Evolutionary conservation across 805 yeast species (phyloP).

Genomic region (Kluyveromyces lactis): DNA sequence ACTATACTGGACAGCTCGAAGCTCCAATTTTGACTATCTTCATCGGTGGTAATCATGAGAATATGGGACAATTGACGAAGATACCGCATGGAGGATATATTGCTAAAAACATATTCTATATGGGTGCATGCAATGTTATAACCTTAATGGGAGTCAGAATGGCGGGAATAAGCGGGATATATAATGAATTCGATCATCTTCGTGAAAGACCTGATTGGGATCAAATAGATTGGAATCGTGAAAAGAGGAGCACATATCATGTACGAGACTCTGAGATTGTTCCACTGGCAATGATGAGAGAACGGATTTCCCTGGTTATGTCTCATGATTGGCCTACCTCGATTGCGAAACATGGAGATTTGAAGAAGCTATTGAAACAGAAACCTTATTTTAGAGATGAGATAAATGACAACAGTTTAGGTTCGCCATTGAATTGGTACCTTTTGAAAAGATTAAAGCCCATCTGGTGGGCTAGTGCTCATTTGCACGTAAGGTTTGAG

Average conservation of each 20-base stretch:
- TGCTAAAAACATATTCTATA: conserved; percentile 75
- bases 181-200: conserved; percentile 41
- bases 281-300: conserved; percentile 39
- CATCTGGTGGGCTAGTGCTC: conserved; percentile 78
- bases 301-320: conserved; percentile 46
- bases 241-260: conserved; percentile 40
- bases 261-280: conserved; percentile 51
- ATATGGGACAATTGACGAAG: conserved; percentile 67
- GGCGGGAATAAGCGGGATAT: conserved; percentile 82
- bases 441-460: conserved; percentile 54
- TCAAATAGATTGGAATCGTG: conserved; percentile 26
- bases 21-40: conserved; percentile 79
- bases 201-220: conserved; percentile 35
- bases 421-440: conserved; percentile 59
- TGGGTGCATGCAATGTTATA: conserved; percentile 71
- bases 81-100: conserved; percentile 87
- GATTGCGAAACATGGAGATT: conserved; percentile 57
- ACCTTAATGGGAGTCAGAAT: conserved; percentile 72
- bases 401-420: conserved; percentile 50
- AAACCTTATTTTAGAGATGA: conserved; percentile 70
- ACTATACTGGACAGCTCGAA: conserved; percentile 44
- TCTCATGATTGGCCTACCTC: conserved; percentile 96
- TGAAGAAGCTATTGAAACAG: conserved; percentile 36
- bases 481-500: conserved; percentile 66
- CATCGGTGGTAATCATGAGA: conserved; percentile 94